Percentiles rank a stretch among this genome's conserved stretches.
These are phyloP conservation scores for Eucalyptus tenuipes DNA, from an alignment of 345 rosid species.

Conservation along the genomic window DNA sequence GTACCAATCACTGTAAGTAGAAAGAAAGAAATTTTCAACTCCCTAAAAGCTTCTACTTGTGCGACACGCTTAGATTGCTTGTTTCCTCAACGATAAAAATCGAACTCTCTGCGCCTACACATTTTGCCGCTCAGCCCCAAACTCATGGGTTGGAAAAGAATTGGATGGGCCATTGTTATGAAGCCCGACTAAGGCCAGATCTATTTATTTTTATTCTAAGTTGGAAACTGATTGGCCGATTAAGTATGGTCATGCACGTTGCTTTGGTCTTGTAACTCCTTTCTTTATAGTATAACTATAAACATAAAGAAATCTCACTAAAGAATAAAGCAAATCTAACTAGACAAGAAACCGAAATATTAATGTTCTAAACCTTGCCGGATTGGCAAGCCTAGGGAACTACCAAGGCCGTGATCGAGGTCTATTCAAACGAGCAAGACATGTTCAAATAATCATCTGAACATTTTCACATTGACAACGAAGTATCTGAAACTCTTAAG, in stretches of 20 bases:
- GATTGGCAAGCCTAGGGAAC: no score
- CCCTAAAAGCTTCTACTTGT: neutral
- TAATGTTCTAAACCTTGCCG: no score
- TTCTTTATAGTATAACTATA: no score
- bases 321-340: no score
- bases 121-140: neutral
- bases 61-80: neutral
- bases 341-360: no score
- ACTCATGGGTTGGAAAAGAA: neutral
- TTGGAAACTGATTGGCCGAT: accelerated
- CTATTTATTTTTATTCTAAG: neutral
- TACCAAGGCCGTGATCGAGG: no score
- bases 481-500: no score
- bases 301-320: no score
- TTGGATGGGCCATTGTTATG: neutral
- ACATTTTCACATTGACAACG: no score
- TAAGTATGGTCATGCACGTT: neutral
- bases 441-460: no score
- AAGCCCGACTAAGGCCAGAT: neutral
- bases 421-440: no score
- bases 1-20: neutral
- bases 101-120: neutral
- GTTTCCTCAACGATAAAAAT: neutral
- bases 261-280: no score
- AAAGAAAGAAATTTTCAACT: neutral